Conservation (phyloP, 2,329 filamentous ascomycete species). For the Fusarium citri region DNA sequence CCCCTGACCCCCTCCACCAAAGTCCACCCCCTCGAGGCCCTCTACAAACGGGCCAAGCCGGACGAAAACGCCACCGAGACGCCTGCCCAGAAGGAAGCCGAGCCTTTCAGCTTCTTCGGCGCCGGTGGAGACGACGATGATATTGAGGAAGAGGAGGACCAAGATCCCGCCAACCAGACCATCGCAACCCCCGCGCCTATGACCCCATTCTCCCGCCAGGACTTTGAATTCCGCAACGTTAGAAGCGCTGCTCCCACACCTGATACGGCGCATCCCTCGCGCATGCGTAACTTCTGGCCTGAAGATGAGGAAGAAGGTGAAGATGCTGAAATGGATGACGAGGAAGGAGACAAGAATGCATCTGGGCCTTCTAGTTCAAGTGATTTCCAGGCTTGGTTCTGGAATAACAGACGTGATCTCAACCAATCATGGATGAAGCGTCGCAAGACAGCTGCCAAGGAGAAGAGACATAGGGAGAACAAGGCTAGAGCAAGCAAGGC, state of each 20-base stretch:
- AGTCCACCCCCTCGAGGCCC: constrained; percentile 88
- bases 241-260: constrained; percentile 94
- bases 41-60: constrained; percentile 81
- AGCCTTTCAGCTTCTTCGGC: constrained; percentile 84
- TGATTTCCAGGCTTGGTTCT: constrained; percentile 76
- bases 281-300: constrained; percentile 70
- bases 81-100: constrained; percentile 57
- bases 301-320: constrained; percentile 53
- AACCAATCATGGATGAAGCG: constrained; percentile 75
- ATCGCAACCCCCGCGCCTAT: constrained; percentile 65
- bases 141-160: constrained; percentile 62
- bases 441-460: constrained; percentile 71
- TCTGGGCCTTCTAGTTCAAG: constrained; percentile 48
- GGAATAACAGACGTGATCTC: constrained; percentile 72
- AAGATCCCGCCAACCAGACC: constrained; percentile 57
- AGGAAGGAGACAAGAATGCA: constrained; percentile 45
- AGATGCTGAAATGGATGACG: constrained; percentile 46
- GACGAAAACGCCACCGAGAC: constrained; percentile 52
- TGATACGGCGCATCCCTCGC: constrained; percentile 84
- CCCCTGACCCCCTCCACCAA: constrained; percentile 59
- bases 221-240: constrained; percentile 78
- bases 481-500: constrained; percentile 62
- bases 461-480: constrained; percentile 75
- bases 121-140: constrained; percentile 58
- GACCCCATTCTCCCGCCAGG: constrained; percentile 85